Evolutionary conservation across 176 grass and related monocot genomes (phyloP), one percentile per base, ranked within the genome.

Genomic region (Oryza longistaminata): DNA sequence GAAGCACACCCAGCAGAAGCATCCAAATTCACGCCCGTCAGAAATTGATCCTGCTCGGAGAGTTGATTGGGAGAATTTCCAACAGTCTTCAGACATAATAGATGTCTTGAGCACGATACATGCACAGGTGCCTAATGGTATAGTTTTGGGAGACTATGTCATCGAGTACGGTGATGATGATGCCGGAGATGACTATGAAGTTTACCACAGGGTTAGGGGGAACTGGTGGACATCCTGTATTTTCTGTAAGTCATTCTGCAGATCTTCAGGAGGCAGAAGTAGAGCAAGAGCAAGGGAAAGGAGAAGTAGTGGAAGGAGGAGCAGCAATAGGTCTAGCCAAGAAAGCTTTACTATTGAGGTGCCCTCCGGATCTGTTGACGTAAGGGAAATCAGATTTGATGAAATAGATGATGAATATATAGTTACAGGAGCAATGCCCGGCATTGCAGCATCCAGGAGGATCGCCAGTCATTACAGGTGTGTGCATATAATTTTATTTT

Each of bases 61-160:
- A 50, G 82, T 90, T 62, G 93, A 95, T 84, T 98, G 95, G 95
- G 95, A 98, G 80, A 98, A 98, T 76, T 90, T 95, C 73, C 95
- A 95, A 88, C 95, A 88, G 61, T 95, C 92, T 3, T 95, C 95
- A 22, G 95, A 98, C 21, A 92, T 93, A 46, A 83, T 98, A 64
- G 95, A 98, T 87, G 95, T 98, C 53, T 81, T 98, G 85, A 98
- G 93, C 86, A 98, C 93, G 11, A 95, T 98, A 90, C 93, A 93
- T 53, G 89, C 92, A 6, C 92, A 98, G 29, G 93, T 92, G 67
- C 95, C 95, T 13, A 94, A 90, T 73, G 83, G 91, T 7, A 87
- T 98, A 19, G 87, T 98, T 68, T 76, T 98, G 64, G 95, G 95
- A 31, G 95, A 98, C 60, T 98, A 98, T 87, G 93, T 98, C 34